Conservation (phyloP, 768 basidiomycete genomes). For the Serendipita sp. region DNA sequence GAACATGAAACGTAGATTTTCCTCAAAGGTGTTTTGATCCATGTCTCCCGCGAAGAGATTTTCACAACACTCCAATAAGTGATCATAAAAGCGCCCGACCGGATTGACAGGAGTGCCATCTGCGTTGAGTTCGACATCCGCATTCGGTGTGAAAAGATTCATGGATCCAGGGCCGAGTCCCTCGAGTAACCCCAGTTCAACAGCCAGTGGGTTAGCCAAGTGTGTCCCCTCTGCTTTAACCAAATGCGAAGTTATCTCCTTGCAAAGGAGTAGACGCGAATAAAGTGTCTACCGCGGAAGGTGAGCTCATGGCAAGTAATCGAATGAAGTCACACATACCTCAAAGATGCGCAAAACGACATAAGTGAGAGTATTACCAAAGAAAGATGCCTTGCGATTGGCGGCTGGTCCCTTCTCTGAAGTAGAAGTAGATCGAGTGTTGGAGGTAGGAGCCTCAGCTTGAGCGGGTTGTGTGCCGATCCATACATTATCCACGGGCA, state of each 20-base stretch:
- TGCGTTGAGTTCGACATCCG: not conserved
- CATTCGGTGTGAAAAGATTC: slow-evolving; percentile 5
- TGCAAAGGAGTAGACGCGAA: slow-evolving; percentile 71
- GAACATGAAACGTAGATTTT: slow-evolving; percentile 90
- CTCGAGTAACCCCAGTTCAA: slow-evolving; percentile 74
- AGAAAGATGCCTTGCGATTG: slow-evolving; percentile 38
- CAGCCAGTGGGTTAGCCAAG: slow-evolving; percentile 63
- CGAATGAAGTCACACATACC: slow-evolving; percentile 32
- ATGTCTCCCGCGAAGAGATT: slow-evolving; percentile 78
- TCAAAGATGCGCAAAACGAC: slow-evolving; percentile 76
- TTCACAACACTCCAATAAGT: slow-evolving; percentile 79
- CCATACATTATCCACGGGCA: not conserved
- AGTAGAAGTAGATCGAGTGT: not conserved
- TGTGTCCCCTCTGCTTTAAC: slow-evolving; percentile 43
- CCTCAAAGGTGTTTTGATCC: slow-evolving; percentile 84
- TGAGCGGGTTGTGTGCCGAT: not conserved
- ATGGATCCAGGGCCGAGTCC: slow-evolving; percentile 36
- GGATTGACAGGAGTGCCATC: slow-evolving; percentile 43
- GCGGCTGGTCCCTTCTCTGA: not conserved
- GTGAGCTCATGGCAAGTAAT: not conserved
- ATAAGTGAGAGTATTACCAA: slow-evolving; percentile 87
- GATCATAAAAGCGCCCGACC: slow-evolving; percentile 64
- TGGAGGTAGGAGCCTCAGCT: not conserved
- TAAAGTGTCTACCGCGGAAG: slow-evolving; percentile 52
- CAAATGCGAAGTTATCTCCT: slow-evolving; percentile 56